Percentiles rank a stretch among this genome's conserved stretches.
Conservation (phyloP, 768 basidiomycete species). For the Auricularia cornea region DNA sequence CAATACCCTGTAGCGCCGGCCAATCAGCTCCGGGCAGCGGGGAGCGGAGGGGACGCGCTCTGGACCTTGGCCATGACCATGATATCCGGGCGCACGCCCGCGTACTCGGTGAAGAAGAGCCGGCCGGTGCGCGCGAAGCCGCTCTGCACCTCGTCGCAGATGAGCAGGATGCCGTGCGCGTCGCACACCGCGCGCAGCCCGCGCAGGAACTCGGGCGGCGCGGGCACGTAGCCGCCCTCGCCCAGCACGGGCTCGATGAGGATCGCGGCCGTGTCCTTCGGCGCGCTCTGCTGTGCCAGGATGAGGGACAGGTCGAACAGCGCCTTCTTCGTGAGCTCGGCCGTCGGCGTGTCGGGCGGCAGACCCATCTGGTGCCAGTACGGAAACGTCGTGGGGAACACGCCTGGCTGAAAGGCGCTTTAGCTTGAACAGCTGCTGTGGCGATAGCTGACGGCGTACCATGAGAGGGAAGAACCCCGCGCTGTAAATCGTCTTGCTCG, state of each 20-base stretch:
- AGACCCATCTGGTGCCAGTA: constrained; percentile 85
- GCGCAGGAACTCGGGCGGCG: constrained; percentile 68
- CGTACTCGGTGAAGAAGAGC: constrained; percentile 74
- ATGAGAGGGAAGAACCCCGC: constrained; percentile 73
- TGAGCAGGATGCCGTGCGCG: constrained; percentile 73
- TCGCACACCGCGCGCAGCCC: constrained; percentile 83
- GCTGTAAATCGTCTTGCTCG: constrained; percentile 86
- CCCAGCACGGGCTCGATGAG: constrained; percentile 89
- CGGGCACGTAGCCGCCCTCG: constrained; percentile 92
- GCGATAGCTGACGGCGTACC: constrained; percentile 35
- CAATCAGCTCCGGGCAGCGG: no score
- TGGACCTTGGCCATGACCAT: constrained; percentile 75
- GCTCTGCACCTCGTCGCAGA: constrained; percentile 81
- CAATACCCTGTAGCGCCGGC: constrained; percentile 47
- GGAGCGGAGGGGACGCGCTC: no score
- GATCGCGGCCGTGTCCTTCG: constrained; percentile 86
- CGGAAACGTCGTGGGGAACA: constrained; percentile 74
- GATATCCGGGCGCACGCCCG: constrained; percentile 81
- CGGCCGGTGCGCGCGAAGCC: constrained; percentile 86
- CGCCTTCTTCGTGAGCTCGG: constrained; percentile 51
- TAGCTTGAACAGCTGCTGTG: background rate
- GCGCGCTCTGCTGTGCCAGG: constrained; percentile 69
- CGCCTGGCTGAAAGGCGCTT: constrained; percentile 54
- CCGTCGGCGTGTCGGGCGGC: constrained; percentile 43
- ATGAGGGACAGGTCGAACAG: constrained; percentile 79